A percentile compares a stretch with the other conserved stretches of the same genome.
These are phyloP conservation scores for Metarhizium humberi DNA, from an alignment of 2,329 filamentous ascomycete species.

Conservation along the genomic window DNA sequence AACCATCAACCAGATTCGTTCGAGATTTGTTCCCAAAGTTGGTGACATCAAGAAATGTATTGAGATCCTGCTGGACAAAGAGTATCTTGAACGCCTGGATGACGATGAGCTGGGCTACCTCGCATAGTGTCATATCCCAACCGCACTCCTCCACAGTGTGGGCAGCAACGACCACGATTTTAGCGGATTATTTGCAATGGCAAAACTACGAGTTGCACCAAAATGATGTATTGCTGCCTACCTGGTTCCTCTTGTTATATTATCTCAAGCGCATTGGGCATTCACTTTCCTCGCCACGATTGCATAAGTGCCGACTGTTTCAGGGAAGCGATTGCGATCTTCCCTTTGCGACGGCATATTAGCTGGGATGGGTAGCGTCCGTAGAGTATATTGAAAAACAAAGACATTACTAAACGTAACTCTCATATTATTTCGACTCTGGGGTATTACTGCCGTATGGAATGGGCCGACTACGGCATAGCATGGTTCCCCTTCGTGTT, in stretches of 20 bases:
- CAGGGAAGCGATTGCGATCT: not conserved
- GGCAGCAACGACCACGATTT: not conserved
- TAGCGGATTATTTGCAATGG: not conserved
- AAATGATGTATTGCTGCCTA: not conserved
- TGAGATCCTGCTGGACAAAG: slow-evolving; percentile 96
- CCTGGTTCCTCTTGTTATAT: not conserved
- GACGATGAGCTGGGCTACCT: slow-evolving; percentile 93
- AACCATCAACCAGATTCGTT: slow-evolving; percentile 90
- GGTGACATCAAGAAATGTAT: slow-evolving; percentile 99
- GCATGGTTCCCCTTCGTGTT: not conserved
- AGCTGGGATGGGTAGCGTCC: not conserved
- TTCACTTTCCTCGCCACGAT: not conserved
- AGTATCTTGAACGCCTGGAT: slow-evolving; percentile 92
- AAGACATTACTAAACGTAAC: not conserved
- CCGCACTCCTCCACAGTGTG: not conserved
- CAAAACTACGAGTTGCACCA: not conserved
- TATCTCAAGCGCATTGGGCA: not conserved
- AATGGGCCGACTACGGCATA: not conserved
- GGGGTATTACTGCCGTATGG: not conserved
- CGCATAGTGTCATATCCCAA: slow-evolving; percentile 47
- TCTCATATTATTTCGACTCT: not conserved
- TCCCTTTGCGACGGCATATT: not conserved
- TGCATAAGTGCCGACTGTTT: not conserved
- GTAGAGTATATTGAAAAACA: not conserved
- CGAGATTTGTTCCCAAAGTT: slow-evolving; percentile 86